Conservation (phyloP, 306 rosid species). For the Aeschynomene evenia region DNA sequence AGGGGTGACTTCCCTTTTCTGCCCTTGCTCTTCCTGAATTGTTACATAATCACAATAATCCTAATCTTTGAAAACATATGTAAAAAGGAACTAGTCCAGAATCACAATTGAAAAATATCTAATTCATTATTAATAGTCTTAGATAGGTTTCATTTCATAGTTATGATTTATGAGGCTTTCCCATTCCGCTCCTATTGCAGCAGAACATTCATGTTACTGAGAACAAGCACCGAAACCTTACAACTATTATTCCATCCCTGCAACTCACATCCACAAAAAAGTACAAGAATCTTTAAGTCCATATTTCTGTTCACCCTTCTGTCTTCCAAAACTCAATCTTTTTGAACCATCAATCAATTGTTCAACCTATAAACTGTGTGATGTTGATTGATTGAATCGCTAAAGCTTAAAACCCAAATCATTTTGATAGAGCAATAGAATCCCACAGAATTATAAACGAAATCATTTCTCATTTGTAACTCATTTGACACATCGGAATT, state of each 20-base stretch:
- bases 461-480: no score
- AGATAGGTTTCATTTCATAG: not conserved
- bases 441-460: no score
- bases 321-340: not conserved
- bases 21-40: no score
- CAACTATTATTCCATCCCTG: not conserved
- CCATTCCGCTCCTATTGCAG: not conserved
- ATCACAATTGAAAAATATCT: not conserved
- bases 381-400: not conserved
- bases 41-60: no score
- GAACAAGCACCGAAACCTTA: not conserved
- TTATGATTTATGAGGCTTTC: not conserved
- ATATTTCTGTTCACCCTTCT: not conserved
- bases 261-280: not conserved
- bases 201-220: not conserved
- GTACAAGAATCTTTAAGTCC: not conserved
- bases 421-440: no score
- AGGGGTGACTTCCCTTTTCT: no score
- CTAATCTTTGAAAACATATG: not conserved
- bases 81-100: not conserved
- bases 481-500: no score
- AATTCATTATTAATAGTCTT: not conserved
- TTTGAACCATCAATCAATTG: not conserved
- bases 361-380: not conserved
- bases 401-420: not conserved